These are phyloP conservation scores for Afroboletus lepidellus DNA, from an alignment of 1,284 basidiomycete species.

Conservation along the genomic window DNA sequence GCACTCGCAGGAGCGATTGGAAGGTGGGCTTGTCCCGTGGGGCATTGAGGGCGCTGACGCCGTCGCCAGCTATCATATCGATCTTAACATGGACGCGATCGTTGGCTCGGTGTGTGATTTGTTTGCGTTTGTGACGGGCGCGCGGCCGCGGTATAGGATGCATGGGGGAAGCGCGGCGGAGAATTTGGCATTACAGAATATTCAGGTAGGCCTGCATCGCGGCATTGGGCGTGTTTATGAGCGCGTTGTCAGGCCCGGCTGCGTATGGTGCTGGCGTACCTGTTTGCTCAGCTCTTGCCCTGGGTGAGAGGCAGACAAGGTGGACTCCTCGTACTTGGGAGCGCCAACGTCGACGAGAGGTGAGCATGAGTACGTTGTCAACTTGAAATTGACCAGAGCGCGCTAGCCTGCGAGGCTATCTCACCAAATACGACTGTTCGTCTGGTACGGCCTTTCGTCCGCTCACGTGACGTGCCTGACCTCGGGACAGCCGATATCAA, in stretches of 20 bases:
- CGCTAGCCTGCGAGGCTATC: slow-evolving; percentile 84
- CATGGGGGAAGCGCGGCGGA: slow-evolving; percentile 88
- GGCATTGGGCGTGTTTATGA: neutral
- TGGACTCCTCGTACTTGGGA: slow-evolving; percentile 90
- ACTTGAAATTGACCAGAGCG: neutral
- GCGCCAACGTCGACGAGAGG: slow-evolving; percentile 98
- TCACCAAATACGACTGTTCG: slow-evolving; percentile 97
- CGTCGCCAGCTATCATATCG: slow-evolving; percentile 78
- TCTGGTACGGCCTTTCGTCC: slow-evolving; percentile 58
- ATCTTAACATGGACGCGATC: slow-evolving; percentile 94
- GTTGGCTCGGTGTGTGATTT: slow-evolving; percentile 83
- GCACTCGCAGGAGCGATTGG: slow-evolving; percentile 87
- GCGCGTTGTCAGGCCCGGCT: slow-evolving; percentile 65
- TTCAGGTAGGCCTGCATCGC: slow-evolving; percentile 59
- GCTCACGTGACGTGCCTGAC: neutral
- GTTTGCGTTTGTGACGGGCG: slow-evolving; percentile 82
- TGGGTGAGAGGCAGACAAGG: slow-evolving; percentile 88
- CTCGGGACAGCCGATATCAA: slow-evolving; percentile 83
- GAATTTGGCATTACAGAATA: slow-evolving; percentile 97
- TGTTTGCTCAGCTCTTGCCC: slow-evolving; percentile 95
- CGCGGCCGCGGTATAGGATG: slow-evolving; percentile 80
- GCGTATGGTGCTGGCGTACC: slow-evolving; percentile 94
- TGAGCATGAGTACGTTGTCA: slow-evolving; percentile 29
- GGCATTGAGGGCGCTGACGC: slow-evolving; percentile 4
- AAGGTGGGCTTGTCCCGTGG: slow-evolving; percentile 46